Conservation (phyloP, 148 eudicot species). For the Salicornia ramosissima region DNA sequence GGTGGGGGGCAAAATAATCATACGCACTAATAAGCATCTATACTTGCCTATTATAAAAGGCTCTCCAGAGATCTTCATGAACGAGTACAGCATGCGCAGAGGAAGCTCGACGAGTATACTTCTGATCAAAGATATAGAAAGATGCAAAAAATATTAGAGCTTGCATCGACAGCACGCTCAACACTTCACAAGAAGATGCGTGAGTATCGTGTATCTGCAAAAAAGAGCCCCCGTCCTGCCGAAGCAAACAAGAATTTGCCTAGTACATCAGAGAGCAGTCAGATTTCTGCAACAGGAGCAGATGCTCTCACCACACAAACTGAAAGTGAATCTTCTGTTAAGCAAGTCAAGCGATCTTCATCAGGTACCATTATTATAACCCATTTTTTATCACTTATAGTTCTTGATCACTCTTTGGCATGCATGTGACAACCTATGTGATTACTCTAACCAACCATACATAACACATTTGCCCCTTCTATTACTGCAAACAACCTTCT, state of each 20-base stretch:
- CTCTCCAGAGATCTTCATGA: constrained; percentile 61
- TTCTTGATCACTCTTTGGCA: background rate
- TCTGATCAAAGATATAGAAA: constrained; percentile 48
- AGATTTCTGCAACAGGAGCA: constrained; percentile 22
- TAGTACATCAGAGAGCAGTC: constrained; percentile 20
- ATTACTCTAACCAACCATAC: no score
- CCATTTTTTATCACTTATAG: background rate
- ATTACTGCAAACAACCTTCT: no score
- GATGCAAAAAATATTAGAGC: constrained; percentile 53
- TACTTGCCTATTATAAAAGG: constrained; percentile 37
- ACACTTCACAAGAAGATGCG: constrained; percentile 64
- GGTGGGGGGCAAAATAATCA: background rate
- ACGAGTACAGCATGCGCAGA: constrained; percentile 43
- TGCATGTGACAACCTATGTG: background rate
- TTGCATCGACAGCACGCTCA: constrained; percentile 69
- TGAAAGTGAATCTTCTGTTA: constrained; percentile 16
- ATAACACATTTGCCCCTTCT: background rate
- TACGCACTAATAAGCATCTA: constrained; percentile 3
- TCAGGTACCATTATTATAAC: constrained; percentile 36
- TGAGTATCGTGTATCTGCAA: constrained; percentile 43
- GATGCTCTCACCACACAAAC: constrained; percentile 19
- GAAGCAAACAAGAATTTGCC: constrained; percentile 21
- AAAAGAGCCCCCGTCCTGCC: constrained; percentile 27
- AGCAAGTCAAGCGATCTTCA: constrained; percentile 25
- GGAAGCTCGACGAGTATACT: constrained; percentile 48